Evolutionary conservation across 2,329 filamentous ascomycete species (phyloP).

Genomic region (Arthrobotrys musiformis): DNA sequence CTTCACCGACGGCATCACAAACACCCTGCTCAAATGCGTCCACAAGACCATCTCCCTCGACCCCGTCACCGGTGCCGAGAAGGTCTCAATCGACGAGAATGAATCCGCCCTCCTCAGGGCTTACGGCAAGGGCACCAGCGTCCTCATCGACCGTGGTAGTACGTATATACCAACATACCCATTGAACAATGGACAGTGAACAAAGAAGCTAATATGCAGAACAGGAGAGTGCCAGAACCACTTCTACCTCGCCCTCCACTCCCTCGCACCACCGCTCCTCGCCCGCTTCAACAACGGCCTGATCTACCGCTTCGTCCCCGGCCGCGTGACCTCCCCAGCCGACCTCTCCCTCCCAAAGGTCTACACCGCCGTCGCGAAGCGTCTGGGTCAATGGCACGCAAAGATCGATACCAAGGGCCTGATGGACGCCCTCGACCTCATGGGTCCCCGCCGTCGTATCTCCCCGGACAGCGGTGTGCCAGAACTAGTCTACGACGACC

Average conservation of each 20-base stretch:
- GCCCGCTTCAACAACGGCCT: conserved; percentile 96
- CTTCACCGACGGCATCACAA: conserved; percentile 98
- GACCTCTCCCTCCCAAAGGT: conserved; percentile 81
- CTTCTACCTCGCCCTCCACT: conserved; percentile 82
- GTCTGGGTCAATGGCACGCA: conserved; percentile 94
- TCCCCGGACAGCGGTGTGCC: conserved; percentile 58
- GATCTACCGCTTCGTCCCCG: conserved; percentile 89
- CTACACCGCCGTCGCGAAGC: conserved; percentile 82
- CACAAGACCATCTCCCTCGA: conserved; percentile 53
- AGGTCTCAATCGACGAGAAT: conserved; percentile 68
- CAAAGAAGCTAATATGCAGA: not conserved
- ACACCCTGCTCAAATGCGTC: conserved; percentile 72
- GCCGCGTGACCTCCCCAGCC: conserved; percentile 79
- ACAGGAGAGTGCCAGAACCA: conserved; percentile 76
- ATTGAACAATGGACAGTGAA: not conserved
- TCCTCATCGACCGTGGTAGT: conserved; percentile 95
- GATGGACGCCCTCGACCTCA: conserved; percentile 61
- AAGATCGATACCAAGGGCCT: conserved; percentile 68
- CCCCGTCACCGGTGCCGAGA: conserved; percentile 60
- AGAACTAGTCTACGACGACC: conserved; percentile 47
- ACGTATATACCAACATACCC: conserved; percentile 63
- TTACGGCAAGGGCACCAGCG: conserved; percentile 92
- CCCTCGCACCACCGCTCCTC: conserved; percentile 85
- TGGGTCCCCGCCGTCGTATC: conserved; percentile 56
- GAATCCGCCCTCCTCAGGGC: conserved; percentile 90